Percentiles rank a stretch among this genome's conserved stretches.
phyloP scores from a whole-genome alignment of 164 flowering plant genomes.

The Kingdonia uniflora region DNA sequence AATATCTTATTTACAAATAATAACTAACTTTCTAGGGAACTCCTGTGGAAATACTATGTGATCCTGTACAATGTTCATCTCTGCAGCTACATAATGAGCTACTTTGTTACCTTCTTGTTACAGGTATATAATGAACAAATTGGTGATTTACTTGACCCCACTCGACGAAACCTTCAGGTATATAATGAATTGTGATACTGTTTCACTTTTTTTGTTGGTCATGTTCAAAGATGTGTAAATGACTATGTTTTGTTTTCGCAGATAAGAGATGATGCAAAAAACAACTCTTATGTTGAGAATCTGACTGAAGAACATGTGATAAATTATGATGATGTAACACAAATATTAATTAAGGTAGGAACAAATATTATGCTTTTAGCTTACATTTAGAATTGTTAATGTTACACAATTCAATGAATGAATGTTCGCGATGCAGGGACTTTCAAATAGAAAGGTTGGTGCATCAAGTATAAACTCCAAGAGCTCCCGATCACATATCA shows the following conservation, averaged over 20 bases:
- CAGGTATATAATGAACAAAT: slow-evolving; percentile 86
- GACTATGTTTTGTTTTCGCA: slow-evolving; percentile 14
- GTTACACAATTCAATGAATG: too few relatives aligned
- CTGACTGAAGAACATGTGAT: slow-evolving; percentile 81
- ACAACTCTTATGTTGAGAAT: slow-evolving; percentile 76
- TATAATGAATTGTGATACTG: too few relatives aligned
- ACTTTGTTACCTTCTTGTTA: too few relatives aligned
- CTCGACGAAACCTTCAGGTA: slow-evolving; percentile 80
- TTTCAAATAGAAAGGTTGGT: slow-evolving; percentile 87
- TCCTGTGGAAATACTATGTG: too few relatives aligned
- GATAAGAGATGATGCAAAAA: slow-evolving; percentile 82
- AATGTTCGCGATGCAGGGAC: slow-evolving; percentile 53
- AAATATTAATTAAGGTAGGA: slow-evolving; percentile 80
- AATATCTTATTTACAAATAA: too few relatives aligned
- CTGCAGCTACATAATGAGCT: too few relatives aligned
- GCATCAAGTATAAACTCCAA: slow-evolving; percentile 81
- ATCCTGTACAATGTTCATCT: too few relatives aligned
- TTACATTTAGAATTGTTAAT: too few relatives aligned
- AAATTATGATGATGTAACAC: slow-evolving; percentile 70
- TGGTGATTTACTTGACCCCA: slow-evolving; percentile 89
- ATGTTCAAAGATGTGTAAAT: too few relatives aligned
- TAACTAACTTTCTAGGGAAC: too few relatives aligned
- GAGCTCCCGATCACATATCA: slow-evolving; percentile 89
- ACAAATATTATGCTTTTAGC: too few relatives aligned
- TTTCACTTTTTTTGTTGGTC: background rate